A percentile compares a stretch with the other conserved stretches of the same genome.
Evolutionary conservation across 495 filamentous ascomycete genomes (phyloP).

Genomic region (Penicillium macrosclerotiorum): DNA sequence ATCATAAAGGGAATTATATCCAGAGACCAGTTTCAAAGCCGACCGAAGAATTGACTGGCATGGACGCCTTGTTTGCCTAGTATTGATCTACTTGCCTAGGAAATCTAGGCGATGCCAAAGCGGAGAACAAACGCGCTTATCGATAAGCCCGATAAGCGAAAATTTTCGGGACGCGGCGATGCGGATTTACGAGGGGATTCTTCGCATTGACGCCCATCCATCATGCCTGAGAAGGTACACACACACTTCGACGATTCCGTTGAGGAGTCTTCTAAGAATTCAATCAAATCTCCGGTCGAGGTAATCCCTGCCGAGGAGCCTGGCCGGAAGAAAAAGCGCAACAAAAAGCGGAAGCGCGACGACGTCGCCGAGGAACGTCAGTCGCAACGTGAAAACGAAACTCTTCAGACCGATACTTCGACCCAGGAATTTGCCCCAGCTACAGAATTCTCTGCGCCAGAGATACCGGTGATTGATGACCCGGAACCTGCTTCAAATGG

Average conservation of each 20-base stretch:
- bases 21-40: no score
- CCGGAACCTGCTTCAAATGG: not conserved
- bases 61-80: no score
- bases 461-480: not conserved
- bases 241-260: slow-evolving; percentile 24
- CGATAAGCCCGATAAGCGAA: slow-evolving; percentile 23
- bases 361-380: slow-evolving; percentile 18
- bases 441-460: not conserved
- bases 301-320: slow-evolving; percentile 15
- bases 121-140: slow-evolving; percentile 6
- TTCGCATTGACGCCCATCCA: slow-evolving; percentile 10
- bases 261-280: slow-evolving; percentile 10
- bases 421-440: not conserved
- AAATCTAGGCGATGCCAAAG: no score
- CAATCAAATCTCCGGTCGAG: slow-evolving; percentile 4
- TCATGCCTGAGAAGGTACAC: slow-evolving; percentile 50
- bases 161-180: slow-evolving; percentile 27
- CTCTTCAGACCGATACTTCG: not conserved
- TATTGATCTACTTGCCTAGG: no score
- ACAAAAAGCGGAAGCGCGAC: slow-evolving; percentile 48
- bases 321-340: slow-evolving; percentile 26
- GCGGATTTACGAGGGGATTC: not conserved
- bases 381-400: not conserved
- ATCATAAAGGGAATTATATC: no score
- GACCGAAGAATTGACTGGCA: no score